phyloP scores from a whole-genome alignment of 805 yeast genomes.

The Yueomyces sp. region DNA sequence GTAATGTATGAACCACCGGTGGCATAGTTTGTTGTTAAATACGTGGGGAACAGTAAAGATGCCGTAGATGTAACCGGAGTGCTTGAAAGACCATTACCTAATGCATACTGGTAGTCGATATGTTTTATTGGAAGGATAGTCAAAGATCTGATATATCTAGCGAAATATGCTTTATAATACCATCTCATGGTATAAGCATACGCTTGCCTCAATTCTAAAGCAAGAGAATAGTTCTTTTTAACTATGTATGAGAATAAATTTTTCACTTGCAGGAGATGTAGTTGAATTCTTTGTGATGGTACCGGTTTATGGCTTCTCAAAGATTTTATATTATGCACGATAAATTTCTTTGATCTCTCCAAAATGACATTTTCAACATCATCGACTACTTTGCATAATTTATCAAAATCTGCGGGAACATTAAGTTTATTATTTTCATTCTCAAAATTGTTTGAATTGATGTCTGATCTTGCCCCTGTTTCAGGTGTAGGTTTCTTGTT shows the following conservation, averaged over 20 bases:
- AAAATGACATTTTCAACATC: constrained; percentile 47
- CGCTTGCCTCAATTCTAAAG: constrained; percentile 63
- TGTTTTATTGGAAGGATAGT: constrained; percentile 44
- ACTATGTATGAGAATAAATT: constrained; percentile 48
- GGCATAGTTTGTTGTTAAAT: constrained; percentile 12
- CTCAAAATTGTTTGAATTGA: neutral
- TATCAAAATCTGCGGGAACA: constrained; percentile 18
- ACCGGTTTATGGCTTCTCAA: constrained; percentile 46
- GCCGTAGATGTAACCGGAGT: constrained; percentile 9
- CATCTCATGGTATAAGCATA: constrained; percentile 83
- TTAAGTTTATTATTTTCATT: neutral
- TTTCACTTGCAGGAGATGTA: constrained; percentile 44
- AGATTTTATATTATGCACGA: constrained; percentile 51
- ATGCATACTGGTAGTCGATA: constrained; percentile 42
- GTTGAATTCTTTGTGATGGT: constrained; percentile 67
- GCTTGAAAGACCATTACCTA: constrained; percentile 33
- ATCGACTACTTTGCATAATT: constrained; percentile 22
- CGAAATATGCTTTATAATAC: constrained; percentile 76
- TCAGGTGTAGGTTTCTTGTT: neutral
- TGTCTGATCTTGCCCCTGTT: no score
- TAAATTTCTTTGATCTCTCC: constrained; percentile 62
- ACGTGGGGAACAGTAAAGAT: constrained; percentile 18
- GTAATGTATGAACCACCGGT: constrained; percentile 4
- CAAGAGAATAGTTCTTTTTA: constrained; percentile 44
- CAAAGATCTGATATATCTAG: constrained; percentile 59